phyloP scores from a whole-genome alignment of 2,329 filamentous ascomycete species.

The Colletotrichum orchidophilum region DNA sequence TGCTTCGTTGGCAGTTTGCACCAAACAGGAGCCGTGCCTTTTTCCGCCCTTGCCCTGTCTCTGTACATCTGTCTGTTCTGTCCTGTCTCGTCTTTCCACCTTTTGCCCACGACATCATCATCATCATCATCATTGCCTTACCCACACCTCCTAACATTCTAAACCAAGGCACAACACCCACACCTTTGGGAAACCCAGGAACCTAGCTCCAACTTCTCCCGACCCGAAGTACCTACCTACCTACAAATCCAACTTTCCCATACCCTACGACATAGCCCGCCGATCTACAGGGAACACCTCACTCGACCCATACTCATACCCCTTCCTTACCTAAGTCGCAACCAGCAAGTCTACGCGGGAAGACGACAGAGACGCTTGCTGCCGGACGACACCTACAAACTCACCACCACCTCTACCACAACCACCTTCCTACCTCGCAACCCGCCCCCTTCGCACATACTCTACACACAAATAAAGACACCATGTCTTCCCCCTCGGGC shows the following conservation, averaged over 20 bases:
- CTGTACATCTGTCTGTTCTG: neutral
- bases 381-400: constrained; percentile 8
- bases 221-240: neutral
- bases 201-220: neutral
- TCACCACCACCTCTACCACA: neutral
- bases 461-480: neutral
- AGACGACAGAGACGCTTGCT: neutral
- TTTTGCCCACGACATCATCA: constrained; percentile 12
- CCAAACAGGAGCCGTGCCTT: neutral
- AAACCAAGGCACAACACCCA: constrained; percentile 32
- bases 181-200: neutral
- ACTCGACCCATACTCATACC: constrained; percentile 7
- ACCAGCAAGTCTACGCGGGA: constrained; percentile 8
- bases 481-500: constrained; percentile 69
- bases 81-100: neutral
- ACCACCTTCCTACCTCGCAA: neutral
- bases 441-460: neutral
- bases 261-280: constrained; percentile 25
- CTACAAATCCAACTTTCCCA: neutral
- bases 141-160: constrained; percentile 21
- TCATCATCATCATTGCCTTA: constrained; percentile 28
- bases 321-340: constrained; percentile 14
- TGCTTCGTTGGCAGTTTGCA: constrained; percentile 12
- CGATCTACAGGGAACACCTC: constrained; percentile 25
- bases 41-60: neutral